Percentiles rank a stretch among this genome's conserved stretches.
phyloP scores from a whole-genome alignment of 1,284 basidiomycete species.

The Pisolithus thermaeus region DNA sequence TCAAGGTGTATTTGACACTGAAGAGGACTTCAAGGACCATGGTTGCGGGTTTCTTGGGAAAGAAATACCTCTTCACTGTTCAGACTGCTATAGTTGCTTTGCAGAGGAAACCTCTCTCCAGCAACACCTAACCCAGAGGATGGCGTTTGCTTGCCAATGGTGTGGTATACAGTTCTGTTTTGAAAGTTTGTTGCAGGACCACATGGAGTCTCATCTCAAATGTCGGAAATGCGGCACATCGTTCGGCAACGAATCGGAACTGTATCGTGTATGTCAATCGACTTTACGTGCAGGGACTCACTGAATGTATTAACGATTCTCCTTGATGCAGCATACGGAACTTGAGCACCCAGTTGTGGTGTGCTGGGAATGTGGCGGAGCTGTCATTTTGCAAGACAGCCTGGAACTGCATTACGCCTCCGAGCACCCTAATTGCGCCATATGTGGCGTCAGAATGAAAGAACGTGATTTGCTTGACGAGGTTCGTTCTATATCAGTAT shows the following conservation, averaged over 20 bases:
- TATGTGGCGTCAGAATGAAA: constrained; percentile 18
- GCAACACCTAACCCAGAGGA: constrained; percentile 13
- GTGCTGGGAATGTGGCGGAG: constrained; percentile 26
- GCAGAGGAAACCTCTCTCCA: constrained; percentile 15
- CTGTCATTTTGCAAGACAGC: constrained; percentile 16
- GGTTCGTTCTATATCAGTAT: constrained; percentile 11
- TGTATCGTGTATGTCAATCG: constrained; percentile 18
- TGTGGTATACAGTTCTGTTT: constrained; percentile 21
- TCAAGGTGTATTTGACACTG: constrained; percentile 12
- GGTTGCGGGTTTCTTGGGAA: constrained; percentile 11
- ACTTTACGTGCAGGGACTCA: neutral
- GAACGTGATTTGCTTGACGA: constrained; percentile 14
- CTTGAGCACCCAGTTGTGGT: constrained; percentile 21
- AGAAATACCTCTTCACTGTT: constrained; percentile 16
- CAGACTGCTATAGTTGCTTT: constrained; percentile 19
- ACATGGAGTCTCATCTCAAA: constrained; percentile 20
- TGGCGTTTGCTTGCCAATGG: constrained; percentile 13
- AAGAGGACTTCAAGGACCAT: constrained; percentile 10
- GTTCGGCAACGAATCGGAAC: constrained; percentile 18
- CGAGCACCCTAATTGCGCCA: constrained; percentile 19
- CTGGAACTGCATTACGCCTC: constrained; percentile 21
- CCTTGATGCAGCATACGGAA: constrained; percentile 16
- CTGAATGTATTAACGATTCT: neutral
- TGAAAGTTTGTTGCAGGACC: constrained; percentile 23
- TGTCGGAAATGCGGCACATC: constrained; percentile 18